phyloP scores from a whole-genome alignment of 2,329 filamentous ascomycete species.

The Chaetomium strumarium region DNA sequence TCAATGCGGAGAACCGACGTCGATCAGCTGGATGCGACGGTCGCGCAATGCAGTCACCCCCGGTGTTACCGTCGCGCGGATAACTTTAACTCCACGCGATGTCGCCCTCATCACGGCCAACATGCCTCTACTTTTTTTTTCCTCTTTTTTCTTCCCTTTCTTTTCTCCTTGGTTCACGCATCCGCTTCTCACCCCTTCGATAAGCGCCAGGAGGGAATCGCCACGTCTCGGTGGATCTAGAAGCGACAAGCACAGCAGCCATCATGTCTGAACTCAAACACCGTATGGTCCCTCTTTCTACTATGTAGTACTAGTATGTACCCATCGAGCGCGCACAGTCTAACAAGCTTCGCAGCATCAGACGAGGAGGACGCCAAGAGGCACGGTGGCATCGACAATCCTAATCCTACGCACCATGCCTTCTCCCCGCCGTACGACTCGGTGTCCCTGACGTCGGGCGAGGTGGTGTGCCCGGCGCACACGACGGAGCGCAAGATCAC shows the following conservation, averaged over 20 bases:
- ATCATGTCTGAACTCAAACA: slow-evolving; percentile 19
- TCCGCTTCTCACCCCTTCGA: neutral
- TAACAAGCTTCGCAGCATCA: slow-evolving; percentile 5
- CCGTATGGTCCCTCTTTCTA: neutral
- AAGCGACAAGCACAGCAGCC: neutral
- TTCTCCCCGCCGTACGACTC: neutral
- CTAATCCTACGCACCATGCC: neutral
- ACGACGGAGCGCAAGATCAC: slow-evolving; percentile 61
- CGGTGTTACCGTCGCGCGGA: neutral
- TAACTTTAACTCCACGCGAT: neutral
- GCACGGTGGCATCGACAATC: neutral
- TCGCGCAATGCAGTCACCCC: neutral
- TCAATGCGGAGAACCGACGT: slow-evolving; percentile 1
- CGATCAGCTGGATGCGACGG: neutral
- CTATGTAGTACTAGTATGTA: too few relatives aligned
- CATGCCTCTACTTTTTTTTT: neutral
- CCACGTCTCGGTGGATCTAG: neutral
- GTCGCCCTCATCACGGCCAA: neutral
- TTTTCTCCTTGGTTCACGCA: neutral
- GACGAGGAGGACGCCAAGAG: slow-evolving; percentile 10
- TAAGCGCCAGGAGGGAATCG: neutral
- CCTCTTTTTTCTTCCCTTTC: neutral
- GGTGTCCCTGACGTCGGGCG: neutral
- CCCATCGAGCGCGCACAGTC: neutral
- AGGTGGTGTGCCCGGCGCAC: slow-evolving; percentile 42